Base-by-base conservation (phyloP, 129 eudicot species). In the Centrapalus pauciflorus region DNA sequence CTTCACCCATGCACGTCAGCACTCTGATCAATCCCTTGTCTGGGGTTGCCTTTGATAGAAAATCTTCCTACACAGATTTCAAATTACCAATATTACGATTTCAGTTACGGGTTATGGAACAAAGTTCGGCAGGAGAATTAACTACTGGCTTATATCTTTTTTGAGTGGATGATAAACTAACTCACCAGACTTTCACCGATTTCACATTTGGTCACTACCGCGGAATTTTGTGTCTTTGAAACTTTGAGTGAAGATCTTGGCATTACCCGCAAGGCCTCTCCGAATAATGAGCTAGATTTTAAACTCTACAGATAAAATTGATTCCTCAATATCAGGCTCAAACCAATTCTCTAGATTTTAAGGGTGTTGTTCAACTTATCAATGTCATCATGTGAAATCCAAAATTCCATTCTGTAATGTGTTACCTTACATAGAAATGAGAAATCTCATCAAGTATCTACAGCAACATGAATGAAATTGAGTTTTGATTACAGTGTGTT, bases 141-240 rank as follows among this genome's bases (percentile, higher is more conserved):
- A 21, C 3, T 41, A 14, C 28, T 40, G 32, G 37, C 33, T 10
- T 17, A 26, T 32, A 74, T 56, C 14, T 35, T 9, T 25, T 1
- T 5, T 46, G 60, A 13, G 6, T 67, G 9, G n/a, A 30, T 66
- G 11, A 32, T 38, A 25, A 62, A 77, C 93, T 82, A 62, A 77
- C 93, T 82, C 70, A 94, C 99, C 93, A 94, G 67, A 61, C 99
- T 94, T 58, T 94, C 99, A 30, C 99, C 99, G 73, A 89, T 74
- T 62, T 86, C 99, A 59, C 93, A 82, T 77, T 69, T 89, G 4
- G 90, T 82, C 34, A 86, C 79, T 55, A 72, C 67, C 8, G 90
- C 32, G 27, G 84, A 72, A 57, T 73, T 82, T 76, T 79, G 91
- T 11, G 80, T 50, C 84, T 75, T 89, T 4, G 83, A 82, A 63